phyloP scores from a whole-genome alignment of 2,329 filamentous ascomycete genomes.

The Pseudocercospora crystallina region DNA sequence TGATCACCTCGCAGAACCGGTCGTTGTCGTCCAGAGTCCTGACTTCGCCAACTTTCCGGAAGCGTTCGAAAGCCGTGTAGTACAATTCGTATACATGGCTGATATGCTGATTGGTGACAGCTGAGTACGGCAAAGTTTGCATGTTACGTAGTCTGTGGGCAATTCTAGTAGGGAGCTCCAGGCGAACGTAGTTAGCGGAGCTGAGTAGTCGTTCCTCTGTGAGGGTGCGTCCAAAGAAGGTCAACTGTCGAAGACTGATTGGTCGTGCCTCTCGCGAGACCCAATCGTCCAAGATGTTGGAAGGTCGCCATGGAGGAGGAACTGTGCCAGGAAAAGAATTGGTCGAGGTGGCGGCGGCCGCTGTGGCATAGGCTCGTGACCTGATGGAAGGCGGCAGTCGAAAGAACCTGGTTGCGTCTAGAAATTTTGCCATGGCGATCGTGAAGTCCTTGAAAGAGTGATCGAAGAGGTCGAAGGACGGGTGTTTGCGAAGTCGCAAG shows the following conservation, averaged over 20 bases:
- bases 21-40: conserved; percentile 88
- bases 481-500: no score
- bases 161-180: conserved; percentile 84
- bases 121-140: conserved; percentile 91
- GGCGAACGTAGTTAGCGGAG: conserved; percentile 96
- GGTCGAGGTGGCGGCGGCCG: conserved; percentile 9
- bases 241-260: conserved; percentile 94
- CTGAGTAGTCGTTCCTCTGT: conserved; percentile 86
- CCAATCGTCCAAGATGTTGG: conserved; percentile 68
- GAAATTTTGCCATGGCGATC: no score
- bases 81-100: conserved; percentile 95
- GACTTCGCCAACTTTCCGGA: conserved; percentile 81
- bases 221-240: conserved; percentile 92
- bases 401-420: neutral
- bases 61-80: conserved; percentile 90
- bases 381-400: conserved; percentile 9
- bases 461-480: no score
- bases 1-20: conserved; percentile 75
- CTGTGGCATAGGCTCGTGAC: conserved; percentile 19
- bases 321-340: conserved; percentile 15
- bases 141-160: conserved; percentile 95
- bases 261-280: conserved; percentile 87
- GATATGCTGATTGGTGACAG: conserved; percentile 92
- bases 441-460: no score
- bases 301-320: conserved; percentile 59